Evolutionary conservation across 164 flowering plant genomes (phyloP).

Genomic region (Sextonia rubra): DNA sequence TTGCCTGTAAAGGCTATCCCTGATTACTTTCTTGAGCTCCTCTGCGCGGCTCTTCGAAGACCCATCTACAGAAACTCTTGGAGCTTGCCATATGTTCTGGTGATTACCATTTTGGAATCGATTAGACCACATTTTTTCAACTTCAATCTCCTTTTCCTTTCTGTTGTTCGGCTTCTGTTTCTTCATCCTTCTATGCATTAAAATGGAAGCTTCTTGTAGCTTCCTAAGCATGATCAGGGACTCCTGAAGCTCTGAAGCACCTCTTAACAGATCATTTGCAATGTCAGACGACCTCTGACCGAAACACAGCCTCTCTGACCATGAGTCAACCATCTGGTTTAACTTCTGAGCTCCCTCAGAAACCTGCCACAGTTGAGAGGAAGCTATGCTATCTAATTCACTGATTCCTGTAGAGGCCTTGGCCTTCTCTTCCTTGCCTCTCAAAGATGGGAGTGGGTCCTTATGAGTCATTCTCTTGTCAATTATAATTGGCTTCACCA

Average conservation of each 20-base stretch:
- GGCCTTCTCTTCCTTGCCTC: slow-evolving; percentile 20
- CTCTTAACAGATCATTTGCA: slow-evolving; percentile 64
- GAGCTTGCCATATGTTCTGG: slow-evolving; percentile 22
- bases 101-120: slow-evolving; percentile 16
- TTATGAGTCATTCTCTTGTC: slow-evolving; percentile 17
- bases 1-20: slow-evolving; percentile 42
- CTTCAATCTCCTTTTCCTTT: slow-evolving; percentile 17
- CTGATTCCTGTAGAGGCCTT: slow-evolving; percentile 11
- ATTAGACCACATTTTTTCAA: slow-evolving; percentile 18
- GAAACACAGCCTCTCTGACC: slow-evolving; percentile 42
- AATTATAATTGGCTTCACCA: slow-evolving; percentile 16
- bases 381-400: slow-evolving; percentile 25
- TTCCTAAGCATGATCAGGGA: slow-evolving; percentile 65
- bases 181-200: slow-evolving; percentile 38
- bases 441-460: slow-evolving; percentile 15
- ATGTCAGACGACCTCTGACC: slow-evolving; percentile 42
- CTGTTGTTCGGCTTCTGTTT: slow-evolving; percentile 29
- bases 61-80: slow-evolving; percentile 36
- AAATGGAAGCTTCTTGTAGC: slow-evolving; percentile 61
- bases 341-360: slow-evolving; percentile 69
- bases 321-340: slow-evolving; percentile 53
- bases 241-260: slow-evolving; percentile 82
- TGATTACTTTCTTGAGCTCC: slow-evolving; percentile 36
- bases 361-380: slow-evolving; percentile 55
- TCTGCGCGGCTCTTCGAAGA: slow-evolving; percentile 32